Base-by-base conservation (phyloP, 2,329 filamentous ascomycete genomes). In the Pochonia chlamydosporia region DNA sequence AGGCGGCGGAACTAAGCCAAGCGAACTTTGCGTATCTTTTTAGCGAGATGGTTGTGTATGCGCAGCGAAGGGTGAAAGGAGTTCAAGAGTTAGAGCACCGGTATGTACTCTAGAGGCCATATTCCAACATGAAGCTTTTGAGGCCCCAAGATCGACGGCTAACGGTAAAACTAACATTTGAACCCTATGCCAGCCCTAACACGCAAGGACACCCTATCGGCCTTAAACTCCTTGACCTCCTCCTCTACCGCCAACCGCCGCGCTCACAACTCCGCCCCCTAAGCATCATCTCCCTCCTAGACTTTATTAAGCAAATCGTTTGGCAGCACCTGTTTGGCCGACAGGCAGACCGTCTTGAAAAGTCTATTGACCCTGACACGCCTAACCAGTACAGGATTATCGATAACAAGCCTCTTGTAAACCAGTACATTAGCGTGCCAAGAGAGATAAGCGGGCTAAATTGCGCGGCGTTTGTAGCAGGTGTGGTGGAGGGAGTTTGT, bases 341-440 rank as follows among this genome's bases (percentile, higher is more conserved):
- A 1, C 85, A 91, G 47, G 93, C 93, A 24, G 92, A 97, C 70
- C 87, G 89, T n/a, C 82, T 99, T 49, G 93, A 99, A 71, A 91
- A 93, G 70, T 89, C 84, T 49, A 83, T 83, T 46, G 85, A 88
- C 59, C 84, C 87, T 7, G 81, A 84, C 45, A 92, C 90, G 44
- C 85, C 89, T 8, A 89, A 93, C 58, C 92, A 97, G 73, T 99
- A 97, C 75, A 97, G 97, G 92, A 93, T 99, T 59, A 89, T 91
- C 59, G 93, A 99, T 71, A 97, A 99, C 69, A 93, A 97, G 65
- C 93, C 93, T 20, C 76, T 97, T 43, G 92, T 97, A 33, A 97
- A 96, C 68, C 85, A 86, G 52, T 97, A 93, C 71, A 87, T 99
- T 62, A 89, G 84, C 59, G 86, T 97, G 45, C 93, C 93, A 14